These are phyloP conservation scores for Ploettnerulaceae sp. DNA, from an alignment of 2,329 filamentous ascomycete species.

Conservation along the genomic window DNA sequence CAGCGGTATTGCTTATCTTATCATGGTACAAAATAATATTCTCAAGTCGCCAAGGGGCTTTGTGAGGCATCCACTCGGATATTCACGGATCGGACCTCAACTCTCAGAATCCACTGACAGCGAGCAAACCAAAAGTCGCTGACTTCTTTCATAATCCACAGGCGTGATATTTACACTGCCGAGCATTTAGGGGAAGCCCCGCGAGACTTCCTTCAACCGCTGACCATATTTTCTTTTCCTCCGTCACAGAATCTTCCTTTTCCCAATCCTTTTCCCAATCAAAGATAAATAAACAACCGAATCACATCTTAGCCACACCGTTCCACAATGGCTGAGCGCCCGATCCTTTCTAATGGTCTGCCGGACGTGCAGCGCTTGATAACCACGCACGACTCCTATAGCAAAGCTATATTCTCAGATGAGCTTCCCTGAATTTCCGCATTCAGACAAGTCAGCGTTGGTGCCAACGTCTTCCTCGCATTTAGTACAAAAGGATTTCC, in stretches of 20 bases:
- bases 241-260: neutral
- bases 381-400: constrained; percentile 16
- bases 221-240: neutral
- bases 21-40: too few species aligned
- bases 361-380: constrained; percentile 21
- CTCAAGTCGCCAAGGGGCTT: too few species aligned
- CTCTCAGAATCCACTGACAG: too few species aligned
- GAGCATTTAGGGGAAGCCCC: neutral
- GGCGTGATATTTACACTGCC: too few species aligned
- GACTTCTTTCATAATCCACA: too few species aligned
- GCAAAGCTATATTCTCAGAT: constrained; percentile 19
- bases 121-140: too few species aligned
- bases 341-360: constrained; percentile 18
- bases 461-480: constrained; percentile 21
- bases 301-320: neutral
- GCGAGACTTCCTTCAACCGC: neutral
- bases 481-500: constrained; percentile 23
- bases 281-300: neutral
- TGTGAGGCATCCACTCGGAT: too few species aligned
- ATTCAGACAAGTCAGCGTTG: constrained; percentile 14
- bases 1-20: too few species aligned
- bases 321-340: constrained; percentile 2
- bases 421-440: constrained; percentile 9
- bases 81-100: too few species aligned
- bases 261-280: neutral